Base-by-base conservation (phyloP, 139 green algal species). In the Bryopsis sp. region DNA sequence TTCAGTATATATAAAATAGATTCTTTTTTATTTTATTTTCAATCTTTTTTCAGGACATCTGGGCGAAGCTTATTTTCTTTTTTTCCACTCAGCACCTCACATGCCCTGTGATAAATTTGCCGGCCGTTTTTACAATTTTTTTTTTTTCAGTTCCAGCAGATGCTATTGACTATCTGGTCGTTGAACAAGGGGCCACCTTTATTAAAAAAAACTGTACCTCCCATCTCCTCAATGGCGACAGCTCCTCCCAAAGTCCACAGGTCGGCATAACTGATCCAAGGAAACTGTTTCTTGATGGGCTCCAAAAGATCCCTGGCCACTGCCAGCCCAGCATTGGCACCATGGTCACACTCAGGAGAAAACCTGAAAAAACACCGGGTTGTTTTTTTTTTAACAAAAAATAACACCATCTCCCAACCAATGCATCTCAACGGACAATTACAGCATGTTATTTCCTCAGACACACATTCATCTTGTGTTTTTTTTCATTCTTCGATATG, bases 241-340 rank as follows among this genome's bases (percentile, higher is more conserved):
- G 59, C 80, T 1, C 90, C 91, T 4, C 81, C 90, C 47, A 95
- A 80, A 5, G 91, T 96, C 82, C 82, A 95, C 48, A 96, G 78
- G 79, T 96, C 91, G 1, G 77, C 77, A 48, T 90, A 90, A 22
- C 38, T 71, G 66, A 78, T 78, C 61, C 61, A 74, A 32, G 81
- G 78, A 73, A 80, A 79, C 29, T 78, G 73, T 35, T 80, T 73
- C 78, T 97, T 95, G 61, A 97, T 79, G 2, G 84, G 86, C 76
- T 96, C 90, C 70, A 97, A 81, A 63, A 93, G 64, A 35, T 90
- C 74, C n/a, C 81, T 76, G 1, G 88, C 86, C 19, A 76, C 60
- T 0, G 60, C 62, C 37, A 97, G 83, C 19, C 91, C 91, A 19
- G 83, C 82, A 76, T 97, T 97, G 58, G 89, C 90, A 19, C 68